phyloP scores from a whole-genome alignment of 192 early-diverging fungal genomes.

The Phlyctochytrium planicorne region DNA sequence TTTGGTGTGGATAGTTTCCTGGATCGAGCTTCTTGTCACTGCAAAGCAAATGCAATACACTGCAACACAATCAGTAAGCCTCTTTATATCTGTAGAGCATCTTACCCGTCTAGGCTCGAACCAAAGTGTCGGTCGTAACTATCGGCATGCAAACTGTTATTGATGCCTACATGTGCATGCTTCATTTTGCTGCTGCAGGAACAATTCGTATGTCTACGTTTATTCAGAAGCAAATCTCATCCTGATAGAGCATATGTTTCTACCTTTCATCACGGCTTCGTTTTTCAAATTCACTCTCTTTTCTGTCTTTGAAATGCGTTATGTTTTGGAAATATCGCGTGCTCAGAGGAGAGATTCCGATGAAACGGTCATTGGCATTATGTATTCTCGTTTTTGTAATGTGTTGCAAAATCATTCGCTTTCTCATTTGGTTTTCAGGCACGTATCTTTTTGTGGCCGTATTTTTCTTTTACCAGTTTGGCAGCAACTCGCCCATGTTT shows the following conservation, averaged over 20 bases:
- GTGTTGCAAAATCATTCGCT: constrained; percentile 22
- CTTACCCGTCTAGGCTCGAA: neutral
- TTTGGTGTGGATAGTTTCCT: neutral
- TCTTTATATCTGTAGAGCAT: neutral
- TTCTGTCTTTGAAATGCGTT: constrained; percentile 69
- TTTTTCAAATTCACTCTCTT: constrained; percentile 68
- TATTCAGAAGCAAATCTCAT: constrained; percentile 18
- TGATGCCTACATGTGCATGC: constrained; percentile 16
- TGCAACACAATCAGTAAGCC: constrained; percentile 10
- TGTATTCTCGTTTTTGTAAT: constrained; percentile 62
- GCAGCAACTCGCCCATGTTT: constrained; percentile 45
- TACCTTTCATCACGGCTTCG: constrained; percentile 58
- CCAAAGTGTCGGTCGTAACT: constrained; percentile 16
- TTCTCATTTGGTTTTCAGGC: constrained; percentile 35
- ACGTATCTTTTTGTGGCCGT: constrained; percentile 56
- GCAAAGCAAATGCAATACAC: constrained; percentile 14
- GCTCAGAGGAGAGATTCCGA: constrained; percentile 63
- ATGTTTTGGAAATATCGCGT: constrained; percentile 67
- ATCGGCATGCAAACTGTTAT: constrained; percentile 1
- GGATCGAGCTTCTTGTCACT: neutral
- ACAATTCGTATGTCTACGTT: constrained; percentile 31
- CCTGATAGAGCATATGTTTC: constrained; percentile 45
- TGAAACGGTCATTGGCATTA: constrained; percentile 38
- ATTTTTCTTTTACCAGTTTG: constrained; percentile 61
- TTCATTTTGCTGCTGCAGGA: constrained; percentile 14